phyloP scores from a whole-genome alignment of 768 basidiomycete species.

The Kwoniella europaea region DNA sequence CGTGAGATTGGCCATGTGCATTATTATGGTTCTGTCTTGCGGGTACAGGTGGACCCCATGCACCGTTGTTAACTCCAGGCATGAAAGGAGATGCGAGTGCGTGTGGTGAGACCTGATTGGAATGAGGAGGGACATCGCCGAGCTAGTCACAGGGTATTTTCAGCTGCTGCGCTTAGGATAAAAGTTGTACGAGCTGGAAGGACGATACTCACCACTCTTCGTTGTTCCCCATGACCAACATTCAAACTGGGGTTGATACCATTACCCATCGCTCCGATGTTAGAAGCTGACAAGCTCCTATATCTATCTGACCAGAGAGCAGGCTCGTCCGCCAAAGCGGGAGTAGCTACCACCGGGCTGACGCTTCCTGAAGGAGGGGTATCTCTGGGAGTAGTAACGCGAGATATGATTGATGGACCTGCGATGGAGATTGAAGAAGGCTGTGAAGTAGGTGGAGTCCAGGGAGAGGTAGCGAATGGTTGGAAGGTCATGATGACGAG shows the following conservation, averaged over 20 bases:
- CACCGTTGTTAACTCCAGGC: slow-evolving; percentile 28
- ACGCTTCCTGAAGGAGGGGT: slow-evolving; percentile 15
- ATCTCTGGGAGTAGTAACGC: slow-evolving; percentile 5
- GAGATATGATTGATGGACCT: neutral
- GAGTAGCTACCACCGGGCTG: slow-evolving; percentile 21
- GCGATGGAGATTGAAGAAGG: neutral
- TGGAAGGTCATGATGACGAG: slow-evolving; percentile 20
- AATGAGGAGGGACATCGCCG: slow-evolving; percentile 19
- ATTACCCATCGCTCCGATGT: slow-evolving; percentile 10
- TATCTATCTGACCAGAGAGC: slow-evolving; percentile 23
- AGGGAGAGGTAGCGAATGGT: slow-evolving; percentile 15
- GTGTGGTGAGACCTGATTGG: slow-evolving; percentile 29
- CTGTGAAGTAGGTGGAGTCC: slow-evolving; percentile 16
- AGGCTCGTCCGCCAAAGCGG: neutral
- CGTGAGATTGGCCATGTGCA: no score
- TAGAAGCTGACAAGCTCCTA: slow-evolving; percentile 15
- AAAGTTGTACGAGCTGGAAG: neutral
- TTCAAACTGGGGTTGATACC: neutral
- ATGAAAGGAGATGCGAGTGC: slow-evolving; percentile 42
- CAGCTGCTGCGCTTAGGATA: neutral
- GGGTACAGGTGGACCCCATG: slow-evolving; percentile 41
- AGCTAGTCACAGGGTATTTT: slow-evolving; percentile 20
- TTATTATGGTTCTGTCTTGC: neutral
- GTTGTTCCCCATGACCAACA: slow-evolving; percentile 2
- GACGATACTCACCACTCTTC: slow-evolving; percentile 17